Conservation (phyloP, 2,329 filamentous ascomycete species). For the Coleophoma eucalyptorum region DNA sequence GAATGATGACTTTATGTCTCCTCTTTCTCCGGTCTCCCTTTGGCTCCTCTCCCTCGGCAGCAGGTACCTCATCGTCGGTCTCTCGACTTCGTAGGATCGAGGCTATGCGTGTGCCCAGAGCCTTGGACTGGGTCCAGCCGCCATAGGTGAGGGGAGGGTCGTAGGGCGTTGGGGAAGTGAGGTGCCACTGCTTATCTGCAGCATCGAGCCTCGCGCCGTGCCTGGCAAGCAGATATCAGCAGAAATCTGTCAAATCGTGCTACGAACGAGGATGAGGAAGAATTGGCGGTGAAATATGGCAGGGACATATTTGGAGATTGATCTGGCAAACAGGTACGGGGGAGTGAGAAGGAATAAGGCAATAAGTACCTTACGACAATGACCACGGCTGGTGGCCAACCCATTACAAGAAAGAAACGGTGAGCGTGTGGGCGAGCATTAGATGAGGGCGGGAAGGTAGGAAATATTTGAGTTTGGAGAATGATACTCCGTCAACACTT, state of each 20-base stretch:
- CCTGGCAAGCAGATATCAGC: constrained; percentile 35
- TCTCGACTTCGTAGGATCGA: constrained; percentile 58
- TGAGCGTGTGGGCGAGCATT: background rate
- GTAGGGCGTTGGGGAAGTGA: constrained; percentile 89
- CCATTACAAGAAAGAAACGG: constrained; percentile 28
- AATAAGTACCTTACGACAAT: constrained; percentile 44
- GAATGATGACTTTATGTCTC: constrained; percentile 77
- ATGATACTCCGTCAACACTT: background rate
- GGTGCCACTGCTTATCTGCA: constrained; percentile 92
- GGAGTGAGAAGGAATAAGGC: background rate
- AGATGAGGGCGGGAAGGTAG: background rate
- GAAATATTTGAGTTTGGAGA: background rate
- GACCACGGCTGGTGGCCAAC: constrained; percentile 43
- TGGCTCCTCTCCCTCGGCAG: constrained; percentile 8
- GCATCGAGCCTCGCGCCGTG: constrained; percentile 93
- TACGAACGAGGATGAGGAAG: background rate
- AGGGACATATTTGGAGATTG: background rate
- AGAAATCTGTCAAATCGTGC: background rate
- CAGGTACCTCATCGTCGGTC: constrained; percentile 25
- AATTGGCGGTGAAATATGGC: background rate
- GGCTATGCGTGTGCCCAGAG: constrained; percentile 80
- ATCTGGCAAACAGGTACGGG: background rate
- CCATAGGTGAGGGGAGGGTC: constrained; percentile 93
- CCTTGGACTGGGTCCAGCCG: constrained; percentile 84
- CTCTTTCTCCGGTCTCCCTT: constrained; percentile 39